phyloP scores from a whole-genome alignment of 208 protist genomes.

The Dictyostelium gargantuum region DNA sequence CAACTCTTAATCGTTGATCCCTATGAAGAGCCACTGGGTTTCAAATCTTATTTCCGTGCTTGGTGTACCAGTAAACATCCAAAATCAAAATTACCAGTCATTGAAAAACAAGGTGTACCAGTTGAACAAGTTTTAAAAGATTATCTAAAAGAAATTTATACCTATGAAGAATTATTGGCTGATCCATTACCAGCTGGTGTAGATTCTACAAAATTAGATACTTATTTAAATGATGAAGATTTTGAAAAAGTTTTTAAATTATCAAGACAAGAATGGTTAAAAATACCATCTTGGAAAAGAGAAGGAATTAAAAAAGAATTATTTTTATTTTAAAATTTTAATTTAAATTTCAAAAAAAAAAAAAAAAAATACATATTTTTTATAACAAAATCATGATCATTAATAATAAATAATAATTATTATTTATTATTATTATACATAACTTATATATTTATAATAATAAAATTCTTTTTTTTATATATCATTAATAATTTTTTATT shows the following conservation, averaged over 20 bases:
- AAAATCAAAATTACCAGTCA: slow-evolving; percentile 27
- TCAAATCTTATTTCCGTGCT: slow-evolving; percentile 33
- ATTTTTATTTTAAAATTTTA: slow-evolving; percentile 45
- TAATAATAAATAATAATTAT: too few relatives aligned
- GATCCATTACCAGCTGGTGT: slow-evolving; percentile 61
- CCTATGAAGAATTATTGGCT: slow-evolving; percentile 63
- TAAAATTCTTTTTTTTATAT: too few relatives aligned
- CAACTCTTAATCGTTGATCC: background rate
- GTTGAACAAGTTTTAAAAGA: slow-evolving; percentile 54
- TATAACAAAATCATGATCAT: too few relatives aligned
- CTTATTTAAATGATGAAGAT: slow-evolving; percentile 57
- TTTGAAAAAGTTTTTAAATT: slow-evolving; percentile 64
- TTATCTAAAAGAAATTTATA: slow-evolving; percentile 62
- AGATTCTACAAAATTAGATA: slow-evolving; percentile 60
- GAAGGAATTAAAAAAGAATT: slow-evolving; percentile 42
- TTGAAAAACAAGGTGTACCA: background rate
- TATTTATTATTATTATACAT: too few relatives aligned
- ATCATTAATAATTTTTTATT: too few relatives aligned
- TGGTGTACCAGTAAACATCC: slow-evolving; percentile 37
- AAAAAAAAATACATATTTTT: too few relatives aligned
- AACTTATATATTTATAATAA: too few relatives aligned
- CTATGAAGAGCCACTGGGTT: slow-evolving; percentile 22
- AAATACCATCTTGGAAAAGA: slow-evolving; percentile 55
- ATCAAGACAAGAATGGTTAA: slow-evolving; percentile 32
- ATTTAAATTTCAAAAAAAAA: too few relatives aligned